Conservation (phyloP, 1,139 yeast species). For the Sugiyamaella sp. region DNA sequence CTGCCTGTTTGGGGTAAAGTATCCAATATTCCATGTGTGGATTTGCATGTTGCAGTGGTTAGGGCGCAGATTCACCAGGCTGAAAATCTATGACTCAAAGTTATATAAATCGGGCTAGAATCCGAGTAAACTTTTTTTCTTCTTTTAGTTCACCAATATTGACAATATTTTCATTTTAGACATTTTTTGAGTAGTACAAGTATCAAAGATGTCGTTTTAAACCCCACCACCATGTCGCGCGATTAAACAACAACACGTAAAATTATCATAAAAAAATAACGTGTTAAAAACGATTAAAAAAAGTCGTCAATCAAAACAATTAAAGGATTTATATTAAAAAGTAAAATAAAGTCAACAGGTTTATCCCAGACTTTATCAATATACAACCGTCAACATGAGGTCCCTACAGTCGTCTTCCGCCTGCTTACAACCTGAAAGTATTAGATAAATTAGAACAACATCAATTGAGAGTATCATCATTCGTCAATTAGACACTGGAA, state of each 20-base stretch:
- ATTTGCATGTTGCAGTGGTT: background rate
- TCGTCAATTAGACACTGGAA: background rate
- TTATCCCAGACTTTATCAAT: conserved; percentile 17
- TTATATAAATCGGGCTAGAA: conserved; percentile 18
- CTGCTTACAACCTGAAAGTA: conserved; percentile 21
- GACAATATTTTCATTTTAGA: conserved; percentile 12
- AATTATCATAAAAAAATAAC: conserved; percentile 13
- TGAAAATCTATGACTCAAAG: conserved; percentile 11
- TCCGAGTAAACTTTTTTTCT: background rate
- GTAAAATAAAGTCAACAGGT: conserved; percentile 17
- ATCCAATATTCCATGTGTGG: background rate
- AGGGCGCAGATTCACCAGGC: background rate
- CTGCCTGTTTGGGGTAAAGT: background rate
- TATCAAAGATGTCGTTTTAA: conserved; percentile 23
- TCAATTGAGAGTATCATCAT: conserved; percentile 1
- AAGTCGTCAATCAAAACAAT: conserved; percentile 16
- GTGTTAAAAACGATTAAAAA: conserved; percentile 11
- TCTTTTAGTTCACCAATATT: background rate
- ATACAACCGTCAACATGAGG: conserved; percentile 24
- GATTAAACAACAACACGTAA: conserved; percentile 14
- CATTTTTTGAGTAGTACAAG: conserved; percentile 17
- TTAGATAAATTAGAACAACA: conserved; percentile 14
- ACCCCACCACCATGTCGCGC: conserved; percentile 4
- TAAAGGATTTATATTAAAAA: conserved; percentile 11
- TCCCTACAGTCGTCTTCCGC: conserved; percentile 22